These are phyloP conservation scores for Solanum rostratum DNA, from an alignment of 257 asterid species.

Conservation along the genomic window DNA sequence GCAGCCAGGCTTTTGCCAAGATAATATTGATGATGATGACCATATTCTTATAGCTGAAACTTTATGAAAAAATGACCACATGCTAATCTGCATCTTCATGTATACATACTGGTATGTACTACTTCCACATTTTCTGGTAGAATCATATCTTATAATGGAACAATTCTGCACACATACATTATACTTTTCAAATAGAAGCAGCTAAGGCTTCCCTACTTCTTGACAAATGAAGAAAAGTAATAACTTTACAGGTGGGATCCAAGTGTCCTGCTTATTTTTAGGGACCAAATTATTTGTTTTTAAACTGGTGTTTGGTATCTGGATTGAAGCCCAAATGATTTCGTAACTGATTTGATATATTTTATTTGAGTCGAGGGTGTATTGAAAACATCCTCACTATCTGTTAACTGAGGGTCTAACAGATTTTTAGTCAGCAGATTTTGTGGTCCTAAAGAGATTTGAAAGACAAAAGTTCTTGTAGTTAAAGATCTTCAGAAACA, in stretches of 20 bases:
- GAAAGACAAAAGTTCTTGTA: no score
- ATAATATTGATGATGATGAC: background rate
- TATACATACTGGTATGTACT: background rate
- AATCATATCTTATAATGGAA: background rate
- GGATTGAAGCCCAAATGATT: no score
- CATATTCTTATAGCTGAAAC: background rate
- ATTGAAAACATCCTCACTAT: no score
- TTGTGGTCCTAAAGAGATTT: no score
- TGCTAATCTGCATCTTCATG: background rate
- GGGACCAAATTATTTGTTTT: no score
- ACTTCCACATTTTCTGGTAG: background rate
- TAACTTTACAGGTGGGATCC: background rate
- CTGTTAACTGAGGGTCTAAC: no score
- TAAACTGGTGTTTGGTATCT: no score
- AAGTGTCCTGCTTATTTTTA: no score
- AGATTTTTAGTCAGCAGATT: no score
- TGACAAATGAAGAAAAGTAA: background rate
- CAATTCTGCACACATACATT: background rate
- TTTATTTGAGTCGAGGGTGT: no score
- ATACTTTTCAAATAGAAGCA: background rate
- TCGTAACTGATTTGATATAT: no score
- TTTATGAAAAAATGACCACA: background rate
- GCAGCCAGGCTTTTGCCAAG: constrained; percentile 23
- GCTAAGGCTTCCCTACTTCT: background rate
- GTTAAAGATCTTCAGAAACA: no score